Base-by-base conservation (phyloP, 2,329 filamentous ascomycete species). In the Lachnum nothofagi region DNA sequence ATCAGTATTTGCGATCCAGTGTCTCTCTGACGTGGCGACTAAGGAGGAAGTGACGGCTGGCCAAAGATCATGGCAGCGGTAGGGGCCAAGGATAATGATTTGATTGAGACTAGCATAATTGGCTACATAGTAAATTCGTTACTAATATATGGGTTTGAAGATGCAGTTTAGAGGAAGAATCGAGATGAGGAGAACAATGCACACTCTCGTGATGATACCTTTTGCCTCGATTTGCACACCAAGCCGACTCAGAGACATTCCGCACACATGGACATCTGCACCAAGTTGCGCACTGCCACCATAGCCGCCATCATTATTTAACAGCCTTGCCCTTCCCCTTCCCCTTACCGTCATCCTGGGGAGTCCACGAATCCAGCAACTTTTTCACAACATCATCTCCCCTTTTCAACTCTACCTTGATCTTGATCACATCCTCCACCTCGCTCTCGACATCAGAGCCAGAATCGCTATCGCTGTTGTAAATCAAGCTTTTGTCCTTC, bases 331-430 rank as follows among this genome's bases (percentile, higher is more conserved):
- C 43, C 33, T 48, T 40, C 3, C 34, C 51, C 38, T 48, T 40
- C 3, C 34, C 46, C 29, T 42, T 22, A 2, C 14, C 34, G n/a
- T 44, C 19, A 3, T 20, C 23, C 9, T 31, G 45, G 7, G 46
- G 41, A 2, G 56, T 58, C 52, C 52, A 58, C 42, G 49, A 39
- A 24, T 57, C 48, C 40, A 58, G 34, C 8, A 57, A 31, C 7
- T 40, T 54, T 27, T 52, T 25, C 19, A 58, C 52, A 19, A 57
- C 27, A 50, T 55, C 50, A 46, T 53, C 54, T 4, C 54, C 53
- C 20, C 37, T 44, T 25, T 53, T 51, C 25, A 57, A 24, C 22
- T 48, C 35, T 14, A 57, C 16, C 12, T 44, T 35, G 31, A 58
- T 44, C 14, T 47, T 47, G 16, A 57, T 49, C 10, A 40, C 20